Conservation (phyloP, 306 rosid species). For the Potentilla sterilis region DNA sequence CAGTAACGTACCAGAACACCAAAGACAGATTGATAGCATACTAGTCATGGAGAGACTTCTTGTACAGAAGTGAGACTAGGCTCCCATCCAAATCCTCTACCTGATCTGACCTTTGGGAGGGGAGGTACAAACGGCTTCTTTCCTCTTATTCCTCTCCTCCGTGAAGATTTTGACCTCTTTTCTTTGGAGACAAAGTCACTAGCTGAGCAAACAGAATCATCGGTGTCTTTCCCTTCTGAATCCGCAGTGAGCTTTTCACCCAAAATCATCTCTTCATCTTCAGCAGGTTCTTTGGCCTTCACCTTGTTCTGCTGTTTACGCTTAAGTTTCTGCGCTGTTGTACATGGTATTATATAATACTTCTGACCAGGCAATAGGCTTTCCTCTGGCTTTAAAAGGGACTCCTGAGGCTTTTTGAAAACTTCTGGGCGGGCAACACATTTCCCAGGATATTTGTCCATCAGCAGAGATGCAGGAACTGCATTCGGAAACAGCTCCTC, state of each 20-base stretch:
- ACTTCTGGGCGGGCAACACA: conserved; percentile 61
- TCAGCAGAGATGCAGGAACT: conserved; percentile 49
- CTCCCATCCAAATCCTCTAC: conserved; percentile 48
- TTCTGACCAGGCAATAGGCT: conserved; percentile 60
- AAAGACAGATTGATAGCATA: not conserved
- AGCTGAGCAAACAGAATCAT: conserved; percentile 42
- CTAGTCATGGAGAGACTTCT: conserved; percentile 65
- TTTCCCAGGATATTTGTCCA: conserved; percentile 66
- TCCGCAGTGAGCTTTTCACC: conserved; percentile 27
- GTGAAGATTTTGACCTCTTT: conserved; percentile 24
- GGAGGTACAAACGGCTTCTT: conserved; percentile 63
- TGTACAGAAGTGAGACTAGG: conserved; percentile 60
- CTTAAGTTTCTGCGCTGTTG: conserved; percentile 53
- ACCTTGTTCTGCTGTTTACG: conserved; percentile 26
- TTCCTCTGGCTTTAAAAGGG: conserved; percentile 50
- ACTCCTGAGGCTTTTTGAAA: conserved; percentile 55
- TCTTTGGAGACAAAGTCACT: conserved; percentile 37
- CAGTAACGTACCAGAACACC: conserved; percentile 14
- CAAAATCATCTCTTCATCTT: conserved; percentile 23
- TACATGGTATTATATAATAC: conserved; percentile 45
- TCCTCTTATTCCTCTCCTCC: conserved; percentile 37
- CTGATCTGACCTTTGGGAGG: conserved; percentile 45
- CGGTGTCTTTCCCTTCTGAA: conserved; percentile 25
- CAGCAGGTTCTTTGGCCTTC: conserved; percentile 3
- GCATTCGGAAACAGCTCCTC: conserved; percentile 49